Percentiles rank a stretch among this genome's conserved stretches.
These are phyloP conservation scores for Pseudogymnoascus sp. DNA, from an alignment of 2,329 filamentous ascomycete genomes.

Conservation along the genomic window DNA sequence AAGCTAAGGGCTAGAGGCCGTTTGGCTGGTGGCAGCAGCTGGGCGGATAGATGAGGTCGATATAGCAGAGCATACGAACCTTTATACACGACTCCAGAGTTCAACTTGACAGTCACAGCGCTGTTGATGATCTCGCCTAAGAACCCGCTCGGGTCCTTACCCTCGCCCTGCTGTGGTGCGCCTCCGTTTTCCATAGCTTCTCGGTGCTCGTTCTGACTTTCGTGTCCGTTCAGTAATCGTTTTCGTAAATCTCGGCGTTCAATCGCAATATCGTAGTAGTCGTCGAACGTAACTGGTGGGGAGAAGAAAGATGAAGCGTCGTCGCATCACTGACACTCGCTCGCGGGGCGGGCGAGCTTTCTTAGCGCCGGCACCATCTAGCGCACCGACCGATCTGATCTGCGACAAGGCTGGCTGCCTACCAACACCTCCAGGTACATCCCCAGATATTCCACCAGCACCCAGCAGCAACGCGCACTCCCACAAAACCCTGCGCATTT, in stretches of 20 bases:
- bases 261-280: background rate
- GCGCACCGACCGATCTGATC: background rate
- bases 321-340: background rate
- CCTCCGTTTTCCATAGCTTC: conserved; percentile 65
- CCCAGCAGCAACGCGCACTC: background rate
- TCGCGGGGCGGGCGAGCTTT: background rate
- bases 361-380: background rate
- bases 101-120: conserved; percentile 91
- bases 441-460: background rate
- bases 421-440: background rate
- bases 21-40: background rate
- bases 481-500: background rate
- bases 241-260: background rate
- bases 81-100: conserved; percentile 98
- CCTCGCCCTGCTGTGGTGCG: conserved; percentile 52
- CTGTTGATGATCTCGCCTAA: conserved; percentile 90
- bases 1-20: background rate
- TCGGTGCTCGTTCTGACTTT: conserved; percentile 16
- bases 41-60: background rate
- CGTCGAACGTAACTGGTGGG: too few species aligned
- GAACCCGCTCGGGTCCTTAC: conserved; percentile 89
- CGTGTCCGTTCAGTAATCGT: background rate
- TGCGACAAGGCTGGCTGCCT: background rate
- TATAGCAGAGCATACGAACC: conserved; percentile 44
- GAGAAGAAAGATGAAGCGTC: background rate